Evolutionary conservation across 2,329 filamentous ascomycete species (phyloP).

Genomic region (Phialophora macrospora): DNA sequence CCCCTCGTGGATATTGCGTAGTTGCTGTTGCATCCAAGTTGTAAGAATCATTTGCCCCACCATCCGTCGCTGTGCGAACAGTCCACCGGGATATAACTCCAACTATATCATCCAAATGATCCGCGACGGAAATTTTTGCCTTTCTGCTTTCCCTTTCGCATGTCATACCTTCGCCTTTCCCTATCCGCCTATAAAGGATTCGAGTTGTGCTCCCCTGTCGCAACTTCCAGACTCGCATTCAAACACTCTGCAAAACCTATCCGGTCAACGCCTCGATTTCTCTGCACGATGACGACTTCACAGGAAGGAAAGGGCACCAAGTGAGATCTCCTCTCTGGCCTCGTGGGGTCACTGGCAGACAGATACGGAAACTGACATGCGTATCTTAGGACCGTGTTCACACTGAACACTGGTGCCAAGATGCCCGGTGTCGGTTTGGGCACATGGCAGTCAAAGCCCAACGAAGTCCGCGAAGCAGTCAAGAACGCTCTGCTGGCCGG

Average conservation of each 20-base stretch:
- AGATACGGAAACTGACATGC: slow-evolving; percentile 11
- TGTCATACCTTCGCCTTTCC: slow-evolving; percentile 25
- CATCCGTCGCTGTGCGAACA: not conserved
- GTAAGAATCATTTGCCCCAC: slow-evolving; percentile 20
- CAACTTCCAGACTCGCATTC: slow-evolving; percentile 8
- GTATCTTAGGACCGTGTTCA: slow-evolving; percentile 38
- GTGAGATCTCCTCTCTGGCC: slow-evolving; percentile 19
- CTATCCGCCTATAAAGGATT: slow-evolving; percentile 21
- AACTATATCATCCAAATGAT: slow-evolving; percentile 27
- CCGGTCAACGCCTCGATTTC: slow-evolving; percentile 12
- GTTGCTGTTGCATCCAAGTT: slow-evolving; percentile 16
- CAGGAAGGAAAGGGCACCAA: slow-evolving; percentile 37
- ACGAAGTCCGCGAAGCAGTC: slow-evolving; percentile 72
- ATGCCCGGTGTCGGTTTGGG: slow-evolving; percentile 71
- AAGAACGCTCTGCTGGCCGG: slow-evolving; percentile 69
- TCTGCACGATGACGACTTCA: slow-evolving; percentile 32
- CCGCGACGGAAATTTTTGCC: slow-evolving; percentile 7
- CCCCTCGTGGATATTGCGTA: slow-evolving; percentile 22
- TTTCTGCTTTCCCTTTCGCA: slow-evolving; percentile 20
- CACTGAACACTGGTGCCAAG: slow-evolving; percentile 48
- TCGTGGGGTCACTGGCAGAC: not conserved
- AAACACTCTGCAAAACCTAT: slow-evolving; percentile 8
- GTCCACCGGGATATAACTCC: slow-evolving; percentile 32
- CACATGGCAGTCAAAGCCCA: slow-evolving; percentile 76
- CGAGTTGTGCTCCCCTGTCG: slow-evolving; percentile 20